Conservation (phyloP, 768 basidiomycete genomes). For the Thelephora aurantiotincta region DNA sequence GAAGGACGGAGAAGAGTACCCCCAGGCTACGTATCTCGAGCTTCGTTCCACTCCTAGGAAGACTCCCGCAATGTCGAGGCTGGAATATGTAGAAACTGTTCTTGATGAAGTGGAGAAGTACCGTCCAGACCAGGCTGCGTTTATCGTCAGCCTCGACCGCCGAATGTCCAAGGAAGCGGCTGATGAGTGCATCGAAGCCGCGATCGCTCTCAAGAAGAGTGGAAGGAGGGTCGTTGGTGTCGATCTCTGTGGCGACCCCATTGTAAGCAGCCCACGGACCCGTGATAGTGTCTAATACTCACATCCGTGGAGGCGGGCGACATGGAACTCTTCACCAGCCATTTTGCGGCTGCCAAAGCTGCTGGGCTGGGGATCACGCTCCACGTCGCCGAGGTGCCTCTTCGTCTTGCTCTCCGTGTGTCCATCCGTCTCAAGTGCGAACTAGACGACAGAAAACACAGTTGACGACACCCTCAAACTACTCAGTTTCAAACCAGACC, state of each 20-base stretch:
- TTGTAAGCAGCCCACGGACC: conserved; percentile 12
- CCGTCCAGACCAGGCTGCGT: conserved; percentile 29
- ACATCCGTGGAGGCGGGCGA: conserved; percentile 31
- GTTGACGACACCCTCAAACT: conserved; percentile 44
- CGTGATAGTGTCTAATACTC: neutral
- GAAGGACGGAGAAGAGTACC: conserved; percentile 7
- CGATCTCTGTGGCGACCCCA: conserved; percentile 71
- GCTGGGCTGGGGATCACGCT: conserved; percentile 62
- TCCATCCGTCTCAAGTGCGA: neutral
- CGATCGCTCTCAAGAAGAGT: conserved; percentile 34
- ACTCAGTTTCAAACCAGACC: conserved; percentile 46
- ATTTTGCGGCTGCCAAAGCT: conserved; percentile 38
- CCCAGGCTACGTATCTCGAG: conserved; percentile 63
- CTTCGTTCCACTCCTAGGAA: conserved; percentile 68
- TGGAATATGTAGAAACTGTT: conserved; percentile 50
- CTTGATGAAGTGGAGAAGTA: conserved; percentile 53
- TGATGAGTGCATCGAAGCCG: conserved; percentile 42
- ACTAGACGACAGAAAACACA: conserved; percentile 32
- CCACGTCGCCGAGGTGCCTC: conserved; percentile 70
- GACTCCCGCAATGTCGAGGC: conserved; percentile 41
- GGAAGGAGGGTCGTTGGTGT: conserved; percentile 62
- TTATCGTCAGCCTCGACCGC: conserved; percentile 70
- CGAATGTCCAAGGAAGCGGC: conserved; percentile 40
- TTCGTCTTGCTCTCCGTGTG: neutral
- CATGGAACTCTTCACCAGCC: conserved; percentile 32